Evolutionary conservation across 495 filamentous ascomycete genomes (phyloP).

Genomic region (Usnea hakonensis): DNA sequence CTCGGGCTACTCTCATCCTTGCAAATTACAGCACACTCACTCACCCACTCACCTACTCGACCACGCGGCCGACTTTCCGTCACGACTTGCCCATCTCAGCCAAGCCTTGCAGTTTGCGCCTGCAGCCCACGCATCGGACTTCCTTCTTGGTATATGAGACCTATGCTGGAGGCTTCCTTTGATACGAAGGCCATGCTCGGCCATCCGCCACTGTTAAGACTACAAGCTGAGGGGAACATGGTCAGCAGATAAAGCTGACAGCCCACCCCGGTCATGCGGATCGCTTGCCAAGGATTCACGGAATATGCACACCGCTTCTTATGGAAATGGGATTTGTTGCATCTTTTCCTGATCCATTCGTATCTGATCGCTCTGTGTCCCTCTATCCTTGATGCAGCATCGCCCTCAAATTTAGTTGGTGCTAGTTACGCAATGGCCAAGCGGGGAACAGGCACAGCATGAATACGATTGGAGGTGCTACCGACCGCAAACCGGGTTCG

Average conservation of each 20-base stretch:
- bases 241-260: neutral
- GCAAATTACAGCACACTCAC: neutral
- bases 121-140: neutral
- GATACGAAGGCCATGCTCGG: neutral
- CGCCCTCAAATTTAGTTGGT: neutral
- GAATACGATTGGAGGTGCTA: neutral
- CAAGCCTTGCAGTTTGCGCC: neutral
- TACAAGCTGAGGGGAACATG: neutral
- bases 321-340: conserved; percentile 11
- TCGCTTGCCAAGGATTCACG: neutral
- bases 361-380: neutral
- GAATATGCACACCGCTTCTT: conserved; percentile 6
- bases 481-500: neutral
- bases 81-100: neutral
- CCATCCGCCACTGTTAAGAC: neutral
- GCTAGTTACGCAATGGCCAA: conserved; percentile 11
- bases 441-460: neutral
- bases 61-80: neutral
- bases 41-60: no score
- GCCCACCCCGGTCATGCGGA: neutral
- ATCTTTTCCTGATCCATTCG: conserved; percentile 2
- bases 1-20: no score
- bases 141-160: neutral
- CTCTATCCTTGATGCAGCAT: conserved; percentile 2
- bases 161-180: neutral